Conservation (phyloP, 306 rosid genomes). For the Clitoria ternatea region DNA sequence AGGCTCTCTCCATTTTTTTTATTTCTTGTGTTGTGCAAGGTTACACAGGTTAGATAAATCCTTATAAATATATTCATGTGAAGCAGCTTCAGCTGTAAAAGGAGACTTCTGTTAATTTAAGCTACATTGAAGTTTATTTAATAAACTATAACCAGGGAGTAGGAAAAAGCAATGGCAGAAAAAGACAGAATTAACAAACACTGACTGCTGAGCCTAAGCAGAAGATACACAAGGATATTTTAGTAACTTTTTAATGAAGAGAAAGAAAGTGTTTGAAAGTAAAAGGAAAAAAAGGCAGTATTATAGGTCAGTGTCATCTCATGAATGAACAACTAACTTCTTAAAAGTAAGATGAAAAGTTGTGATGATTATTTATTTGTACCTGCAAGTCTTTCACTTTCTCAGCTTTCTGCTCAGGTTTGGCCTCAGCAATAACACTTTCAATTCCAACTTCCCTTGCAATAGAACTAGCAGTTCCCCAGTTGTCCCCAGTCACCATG, state of each 20-base stretch:
- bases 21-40: too few relatives aligned
- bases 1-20: too few relatives aligned
- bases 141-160: background rate
- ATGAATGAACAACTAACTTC: background rate
- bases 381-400: constrained; percentile 80
- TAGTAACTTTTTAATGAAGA: background rate
- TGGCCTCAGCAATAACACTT: constrained; percentile 68
- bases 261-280: background rate
- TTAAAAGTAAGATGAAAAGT: background rate
- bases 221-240: background rate
- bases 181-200: background rate
- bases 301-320: background rate
- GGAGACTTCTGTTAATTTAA: background rate
- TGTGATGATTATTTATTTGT: background rate
- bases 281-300: background rate
- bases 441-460: constrained; percentile 81
- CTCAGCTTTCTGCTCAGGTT: constrained; percentile 75
- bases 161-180: background rate
- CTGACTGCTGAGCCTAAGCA: background rate
- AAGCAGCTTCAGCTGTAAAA: background rate
- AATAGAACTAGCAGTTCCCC: constrained; percentile 85
- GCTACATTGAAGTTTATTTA: background rate
- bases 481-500: constrained; percentile 84
- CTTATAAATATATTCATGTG: background rate
- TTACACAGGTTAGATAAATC: too few relatives aligned